Evolutionary conservation across 2,329 filamentous ascomycete species (phyloP), one percentile per base, ranked within the genome.

Genomic region (Chaetothyriales sp.): DNA sequence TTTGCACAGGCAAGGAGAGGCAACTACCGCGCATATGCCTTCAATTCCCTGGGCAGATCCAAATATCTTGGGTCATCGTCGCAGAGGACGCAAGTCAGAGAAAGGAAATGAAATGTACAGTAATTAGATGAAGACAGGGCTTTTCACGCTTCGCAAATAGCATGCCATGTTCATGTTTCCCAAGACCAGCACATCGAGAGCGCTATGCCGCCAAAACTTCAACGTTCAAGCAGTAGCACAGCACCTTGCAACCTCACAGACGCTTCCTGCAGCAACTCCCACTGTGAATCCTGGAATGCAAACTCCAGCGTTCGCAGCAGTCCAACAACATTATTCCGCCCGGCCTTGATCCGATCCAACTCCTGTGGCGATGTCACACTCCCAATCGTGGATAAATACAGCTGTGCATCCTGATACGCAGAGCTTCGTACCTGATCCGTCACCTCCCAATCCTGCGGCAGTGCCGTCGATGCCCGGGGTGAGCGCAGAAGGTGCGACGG

Each of bases 211-310:
- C 33, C 10, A 10, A 40, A 40, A 15, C 4, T 15, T 46, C 15
- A 47, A 18, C 28, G 46, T 18, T 47, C 46, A 4, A 59, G 45
- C 48, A 57, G 40, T 50, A 54, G 47, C 29, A 94, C 85, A 65
- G 89, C 94, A 64, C 88, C 92, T 51, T 76, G 81, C 63, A 97
- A 68, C 54, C 95, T 71, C 20, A 80, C 83, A 33, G 85, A 85
- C 29, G 87, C 90, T 67, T 97, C 90, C 51, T 92, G 83, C 58
- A 97, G 71, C 50, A 97, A 70, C 71, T 97, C 89, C 90, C 90
- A 97, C 46, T 89, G 77, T 29, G 89, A 88, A 61, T 83, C 82
- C 58, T 77, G 75, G 65, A 97, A 95, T 44, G 84, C 83, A 50
- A 86, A 83, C 56, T 83, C 82, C 54, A 97, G 75, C 40, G 94